These are phyloP conservation scores for Sindora glabra DNA, from an alignment of 306 rosid genomes.

Conservation along the genomic window DNA sequence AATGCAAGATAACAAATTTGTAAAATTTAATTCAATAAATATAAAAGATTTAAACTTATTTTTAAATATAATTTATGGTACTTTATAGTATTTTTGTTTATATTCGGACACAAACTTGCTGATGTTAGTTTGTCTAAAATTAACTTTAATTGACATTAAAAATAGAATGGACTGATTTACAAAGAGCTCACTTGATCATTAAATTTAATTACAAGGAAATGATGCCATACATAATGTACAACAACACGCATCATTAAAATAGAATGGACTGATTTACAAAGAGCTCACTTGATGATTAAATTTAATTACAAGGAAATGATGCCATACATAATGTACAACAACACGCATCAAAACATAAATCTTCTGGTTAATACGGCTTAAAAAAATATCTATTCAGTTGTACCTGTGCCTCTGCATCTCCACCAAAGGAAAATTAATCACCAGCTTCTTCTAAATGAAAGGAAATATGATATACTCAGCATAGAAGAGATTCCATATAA, in stretches of 20 bases:
- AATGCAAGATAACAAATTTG: no score
- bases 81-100: no score
- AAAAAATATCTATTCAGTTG: not conserved
- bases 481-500: constrained; percentile 92
- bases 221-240: not conserved
- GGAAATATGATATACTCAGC: constrained; percentile 88
- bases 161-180: no score
- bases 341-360: not conserved
- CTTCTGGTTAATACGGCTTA: not conserved
- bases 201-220: not conserved
- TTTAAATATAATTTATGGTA: no score
- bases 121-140: no score
- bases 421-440: not conserved
- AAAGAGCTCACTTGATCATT: no score
- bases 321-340: not conserved
- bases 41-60: no score
- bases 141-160: no score
- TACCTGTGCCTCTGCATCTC: constrained; percentile 1
- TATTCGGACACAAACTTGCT: no score
- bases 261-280: no score
- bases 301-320: not conserved
- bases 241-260: not conserved
- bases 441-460: constrained; percentile 42
- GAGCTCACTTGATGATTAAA: no score
- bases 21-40: no score